phyloP scores from a whole-genome alignment of 1,139 yeast genomes.

The Pichiaceae sp. region DNA sequence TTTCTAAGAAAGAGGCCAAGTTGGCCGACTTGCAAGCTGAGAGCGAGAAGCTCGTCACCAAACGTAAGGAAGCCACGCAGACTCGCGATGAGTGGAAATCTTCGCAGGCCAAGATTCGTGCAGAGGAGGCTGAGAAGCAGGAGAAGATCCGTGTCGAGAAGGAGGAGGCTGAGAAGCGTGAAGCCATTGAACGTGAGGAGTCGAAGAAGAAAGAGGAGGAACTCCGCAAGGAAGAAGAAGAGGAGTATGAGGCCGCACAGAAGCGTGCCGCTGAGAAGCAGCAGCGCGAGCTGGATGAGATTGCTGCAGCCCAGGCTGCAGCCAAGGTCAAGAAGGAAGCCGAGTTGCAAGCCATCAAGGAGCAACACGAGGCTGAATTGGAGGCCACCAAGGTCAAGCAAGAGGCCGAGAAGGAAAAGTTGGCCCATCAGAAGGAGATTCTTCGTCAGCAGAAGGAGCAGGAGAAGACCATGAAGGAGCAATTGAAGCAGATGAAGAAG shows the following conservation, averaged over 20 bases:
- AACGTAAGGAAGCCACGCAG: conserved; percentile 36
- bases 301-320: conserved; percentile 3
- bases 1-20: conserved; percentile 39
- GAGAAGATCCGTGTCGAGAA: conserved; percentile 34
- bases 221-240: conserved; percentile 28
- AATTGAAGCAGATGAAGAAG: conserved; percentile 2
- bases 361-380: conserved; percentile 7
- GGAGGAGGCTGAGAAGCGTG: conserved; percentile 39
- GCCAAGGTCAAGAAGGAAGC: conserved; percentile 2
- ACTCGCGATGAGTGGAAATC: conserved; percentile 35
- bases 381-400: conserved; percentile 7
- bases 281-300: conserved; percentile 5
- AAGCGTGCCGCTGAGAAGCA: background rate
- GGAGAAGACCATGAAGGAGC: conserved; percentile 4
- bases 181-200: conserved; percentile 25
- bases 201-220: conserved; percentile 24
- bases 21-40: conserved; percentile 32
- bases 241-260: conserved; percentile 5
- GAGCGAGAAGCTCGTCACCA: conserved; percentile 29
- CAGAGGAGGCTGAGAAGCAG: conserved; percentile 40
- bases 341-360: background rate
- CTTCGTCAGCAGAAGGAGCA: conserved; percentile 7
- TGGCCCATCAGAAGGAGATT: conserved; percentile 7
- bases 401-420: conserved; percentile 4
- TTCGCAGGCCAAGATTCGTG: conserved; percentile 32